Evolutionary conservation across 139 green algal genomes (phyloP), one percentile per base, ranked within the genome.

Genomic region (Picochlorum sp.): DNA sequence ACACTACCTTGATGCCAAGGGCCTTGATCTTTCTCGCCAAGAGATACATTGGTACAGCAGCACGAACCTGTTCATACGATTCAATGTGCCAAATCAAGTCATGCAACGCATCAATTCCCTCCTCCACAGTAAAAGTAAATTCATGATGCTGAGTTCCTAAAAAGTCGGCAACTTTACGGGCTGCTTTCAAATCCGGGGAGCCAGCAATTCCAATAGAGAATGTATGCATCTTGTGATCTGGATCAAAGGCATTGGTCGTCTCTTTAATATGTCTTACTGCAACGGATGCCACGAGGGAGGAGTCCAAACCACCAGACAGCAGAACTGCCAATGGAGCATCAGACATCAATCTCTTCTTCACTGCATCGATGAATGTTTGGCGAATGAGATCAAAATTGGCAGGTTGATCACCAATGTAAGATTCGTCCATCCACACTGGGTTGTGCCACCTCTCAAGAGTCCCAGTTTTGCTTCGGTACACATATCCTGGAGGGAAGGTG

Each of bases 41-140:
- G 3, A 99, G 72, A 82, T 95, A 99, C 90, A 98, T 98, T 63
- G 94, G 94, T 61, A 92, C 90, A 20, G 81, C 84, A 13, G 94
- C 92, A 18, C 93, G 84, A 31, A 94, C 76, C 79, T 85, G 73
- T 60, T 97, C 89, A 67, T 88, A 96, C 26, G 81, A 90, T 78
- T 99, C 94, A 13, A 97, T 85, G 76, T 98, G 88, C 60, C 83
- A 95, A 61, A 99, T 91, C 54, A 99, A 83, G 63, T 98, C 90
- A 23, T 72, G 72, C 49, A 99, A 78, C 28, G 90, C 89, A 72
- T 99, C 94, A 21, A 96, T 85, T 68, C 88, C 91, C 68, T 97
- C 86, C 76, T 96, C 73, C 26, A 95, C 86, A 8, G 92, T 97
- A 80, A 99, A 98, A 56, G 85, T 83, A 76, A 96, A 95, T 71